Base-by-base conservation (phyloP, 441 rosid species). In the Adansonia rubrostipa region DNA sequence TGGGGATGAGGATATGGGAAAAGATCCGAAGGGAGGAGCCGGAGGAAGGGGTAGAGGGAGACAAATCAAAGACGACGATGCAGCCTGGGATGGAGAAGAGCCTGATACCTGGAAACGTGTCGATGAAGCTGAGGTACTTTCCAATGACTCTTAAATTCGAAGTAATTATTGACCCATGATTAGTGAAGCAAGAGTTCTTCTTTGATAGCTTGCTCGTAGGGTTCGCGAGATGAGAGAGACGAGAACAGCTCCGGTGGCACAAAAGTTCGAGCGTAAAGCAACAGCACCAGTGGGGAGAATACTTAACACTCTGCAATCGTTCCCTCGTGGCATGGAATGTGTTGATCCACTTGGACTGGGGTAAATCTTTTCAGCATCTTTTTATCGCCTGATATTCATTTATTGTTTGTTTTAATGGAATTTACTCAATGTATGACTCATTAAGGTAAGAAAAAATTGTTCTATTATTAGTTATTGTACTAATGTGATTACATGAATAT, bases 91-190 rank as follows among this genome's bases (percentile, higher is more conserved):
- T 74, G 98, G 97, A 6, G 95, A 84, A 24, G 99, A 96, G 81
- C 99, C 98, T 61, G 93, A 89, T 91, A 88, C 89, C 61, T 96
- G 99, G 99, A 96, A 96, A 87, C 85, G 92, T 45, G 99, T 96
- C 1, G 89, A 96, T 76, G 98, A 94, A 77, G 80, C 91, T 66
- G 99, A 96, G 97, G 99, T 93, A 65, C 33, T 10, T 17, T 72
- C 9, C 6, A 63, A 14, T 40, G 15, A 67, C 19, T 9, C 19
- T 36, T 56, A 17, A 36, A 17, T 6, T 54, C 24, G 0, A 61
- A 61, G 45, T 62, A 75, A 36, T 53, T 62, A 48, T 62, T 24
- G 47, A 24, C 14, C 14, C 6, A 48, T 47, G 47, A n/a, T 62
- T 17, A 72, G 50, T 19, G 24, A 17, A 71, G 15, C 0, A n/a